Percentiles rank a stretch among this genome's conserved stretches.
phyloP scores from a whole-genome alignment of 805 yeast genomes.

The Candida broadrunensis region DNA sequence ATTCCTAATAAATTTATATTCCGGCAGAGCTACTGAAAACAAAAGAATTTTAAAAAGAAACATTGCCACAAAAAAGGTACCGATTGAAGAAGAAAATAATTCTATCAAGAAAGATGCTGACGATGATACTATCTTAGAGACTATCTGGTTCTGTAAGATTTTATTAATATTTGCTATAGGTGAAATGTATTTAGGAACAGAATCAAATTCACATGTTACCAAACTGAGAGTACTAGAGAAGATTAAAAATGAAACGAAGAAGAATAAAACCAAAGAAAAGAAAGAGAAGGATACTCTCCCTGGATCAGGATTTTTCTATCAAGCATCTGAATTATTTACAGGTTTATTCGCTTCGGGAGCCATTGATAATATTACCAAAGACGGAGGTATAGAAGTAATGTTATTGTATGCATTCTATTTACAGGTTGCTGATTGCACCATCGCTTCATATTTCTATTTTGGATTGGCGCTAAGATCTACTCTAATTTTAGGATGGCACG shows the following conservation, averaged over 20 bases:
- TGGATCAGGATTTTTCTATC: slow-evolving; percentile 75
- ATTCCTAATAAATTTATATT: slow-evolving; percentile 60
- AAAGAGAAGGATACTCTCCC: slow-evolving; percentile 50
- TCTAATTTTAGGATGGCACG: slow-evolving; percentile 74
- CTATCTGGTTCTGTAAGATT: slow-evolving; percentile 79
- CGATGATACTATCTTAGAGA: slow-evolving; percentile 62
- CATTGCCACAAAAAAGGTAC: slow-evolving; percentile 17
- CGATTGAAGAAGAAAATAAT: slow-evolving; percentile 36
- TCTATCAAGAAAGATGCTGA: slow-evolving; percentile 41
- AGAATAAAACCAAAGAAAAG: slow-evolving; percentile 11
- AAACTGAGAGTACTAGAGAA: slow-evolving; percentile 8
- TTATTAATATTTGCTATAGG: slow-evolving; percentile 73
- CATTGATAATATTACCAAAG: slow-evolving; percentile 70
- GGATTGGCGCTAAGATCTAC: slow-evolving; percentile 74
- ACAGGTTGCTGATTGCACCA: slow-evolving; percentile 82
- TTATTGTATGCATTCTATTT: slow-evolving; percentile 72
- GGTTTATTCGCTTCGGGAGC: slow-evolving; percentile 79
- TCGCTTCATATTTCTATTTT: slow-evolving; percentile 76
- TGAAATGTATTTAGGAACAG: slow-evolving; percentile 79
- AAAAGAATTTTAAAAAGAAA: slow-evolving; percentile 36
- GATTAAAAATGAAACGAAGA: slow-evolving; percentile 7
- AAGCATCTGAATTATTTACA: slow-evolving; percentile 76
- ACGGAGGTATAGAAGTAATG: slow-evolving; percentile 77
- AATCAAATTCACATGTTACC: slow-evolving; percentile 50
- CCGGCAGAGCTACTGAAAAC: slow-evolving; percentile 42